Conservation (phyloP, 768 basidiomycete genomes). For the Suillus luteus region DNA sequence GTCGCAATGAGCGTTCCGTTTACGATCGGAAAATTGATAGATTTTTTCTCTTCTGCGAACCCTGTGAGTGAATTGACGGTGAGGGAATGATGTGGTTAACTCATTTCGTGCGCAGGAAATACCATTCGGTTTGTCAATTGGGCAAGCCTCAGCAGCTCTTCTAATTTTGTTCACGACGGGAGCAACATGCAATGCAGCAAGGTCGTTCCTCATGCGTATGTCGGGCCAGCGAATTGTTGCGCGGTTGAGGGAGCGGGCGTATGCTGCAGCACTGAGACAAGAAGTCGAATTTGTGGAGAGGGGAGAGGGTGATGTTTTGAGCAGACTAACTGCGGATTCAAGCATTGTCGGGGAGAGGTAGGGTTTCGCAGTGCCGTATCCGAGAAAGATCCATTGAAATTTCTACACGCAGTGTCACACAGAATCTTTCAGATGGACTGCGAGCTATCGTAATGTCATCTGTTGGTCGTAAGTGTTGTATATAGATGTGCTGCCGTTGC, state of each 20-base stretch:
- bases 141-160: constrained; percentile 76
- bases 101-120: constrained; percentile 51
- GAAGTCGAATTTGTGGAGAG: constrained; percentile 93
- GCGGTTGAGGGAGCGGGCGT: constrained; percentile 79
- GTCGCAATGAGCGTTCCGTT: constrained; percentile 94
- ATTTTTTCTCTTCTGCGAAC: constrained; percentile 78
- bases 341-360: constrained; percentile 93
- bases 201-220: constrained; percentile 83
- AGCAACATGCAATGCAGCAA: constrained; percentile 81
- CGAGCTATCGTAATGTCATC: constrained; percentile 90
- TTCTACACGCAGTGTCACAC: constrained; percentile 57
- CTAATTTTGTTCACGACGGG: constrained; percentile 83
- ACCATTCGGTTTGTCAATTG: constrained; percentile 77
- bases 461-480: constrained; percentile 73
- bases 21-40: constrained; percentile 91
- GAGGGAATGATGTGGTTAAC: not conserved
- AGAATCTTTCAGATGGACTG: constrained; percentile 77
- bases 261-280: constrained; percentile 79
- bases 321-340: constrained; percentile 87
- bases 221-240: constrained; percentile 92
- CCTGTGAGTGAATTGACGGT: constrained; percentile 47
- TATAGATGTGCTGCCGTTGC: constrained; percentile 1
- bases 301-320: constrained; percentile 92
- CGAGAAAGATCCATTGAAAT: constrained; percentile 6
- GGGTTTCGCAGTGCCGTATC: constrained; percentile 5